Evolutionary conservation across 495 filamentous ascomycete genomes (phyloP).

Genomic region (Penicillium goetzii): DNA sequence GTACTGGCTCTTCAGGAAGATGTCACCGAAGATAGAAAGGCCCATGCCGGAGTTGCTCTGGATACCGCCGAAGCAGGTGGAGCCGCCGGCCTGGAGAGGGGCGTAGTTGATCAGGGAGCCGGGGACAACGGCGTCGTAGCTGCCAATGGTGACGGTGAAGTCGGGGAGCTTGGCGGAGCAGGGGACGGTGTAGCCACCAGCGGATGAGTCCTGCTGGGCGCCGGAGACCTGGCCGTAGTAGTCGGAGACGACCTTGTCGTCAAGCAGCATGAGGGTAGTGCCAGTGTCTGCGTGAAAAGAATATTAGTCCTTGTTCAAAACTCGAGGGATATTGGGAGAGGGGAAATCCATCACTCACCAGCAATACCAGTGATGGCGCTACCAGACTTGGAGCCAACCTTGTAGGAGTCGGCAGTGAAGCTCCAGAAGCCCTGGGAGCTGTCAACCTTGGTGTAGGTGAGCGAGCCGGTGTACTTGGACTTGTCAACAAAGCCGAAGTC

Average conservation of each 20-base stretch:
- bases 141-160: conserved; percentile 61
- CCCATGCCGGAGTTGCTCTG: conserved; percentile 64
- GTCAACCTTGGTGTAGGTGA: conserved; percentile 65
- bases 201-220: conserved; percentile 46
- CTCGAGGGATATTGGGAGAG: background rate
- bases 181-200: conserved; percentile 70
- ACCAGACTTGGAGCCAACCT: conserved; percentile 53
- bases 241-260: conserved; percentile 54
- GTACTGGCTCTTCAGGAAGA: conserved; percentile 79
- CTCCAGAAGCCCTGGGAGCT: conserved; percentile 69
- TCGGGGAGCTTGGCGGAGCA: conserved; percentile 65
- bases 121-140: conserved; percentile 49
- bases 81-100: conserved; percentile 44
- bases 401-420: conserved; percentile 66
- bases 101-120: conserved; percentile 50
- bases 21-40: conserved; percentile 74
- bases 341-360: conserved; percentile 28
- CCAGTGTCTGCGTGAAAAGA: conserved; percentile 56
- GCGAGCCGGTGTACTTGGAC: conserved; percentile 62
- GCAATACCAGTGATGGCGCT: conserved; percentile 41
- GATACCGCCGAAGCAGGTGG: conserved; percentile 65
- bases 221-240: conserved; percentile 67
- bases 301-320: background rate
- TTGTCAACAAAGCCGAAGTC: conserved; percentile 76
- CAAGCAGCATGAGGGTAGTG: conserved; percentile 71